phyloP scores from a whole-genome alignment of 2,329 filamentous ascomycete species.

The Arthrobotrys iridis region DNA sequence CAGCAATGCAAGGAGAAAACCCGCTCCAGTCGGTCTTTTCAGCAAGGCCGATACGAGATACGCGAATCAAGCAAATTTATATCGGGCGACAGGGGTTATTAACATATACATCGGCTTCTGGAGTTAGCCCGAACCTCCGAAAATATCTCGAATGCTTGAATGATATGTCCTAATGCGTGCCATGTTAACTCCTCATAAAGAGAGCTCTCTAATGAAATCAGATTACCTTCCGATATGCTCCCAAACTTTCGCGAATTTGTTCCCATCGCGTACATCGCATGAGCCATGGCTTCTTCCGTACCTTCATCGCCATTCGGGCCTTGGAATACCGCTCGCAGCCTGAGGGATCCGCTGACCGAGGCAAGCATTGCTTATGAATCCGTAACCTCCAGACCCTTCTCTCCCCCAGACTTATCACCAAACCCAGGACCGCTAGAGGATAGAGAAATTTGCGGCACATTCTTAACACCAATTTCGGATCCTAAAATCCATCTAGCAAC shows the following conservation, averaged over 20 bases:
- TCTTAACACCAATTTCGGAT: too few relatives aligned
- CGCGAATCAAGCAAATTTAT: conserved; percentile 26
- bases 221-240: too few relatives aligned
- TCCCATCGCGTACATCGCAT: background rate
- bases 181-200: background rate
- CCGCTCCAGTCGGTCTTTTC: conserved; percentile 25
- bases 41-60: conserved; percentile 31
- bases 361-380: background rate
- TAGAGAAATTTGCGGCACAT: too few relatives aligned
- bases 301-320: background rate
- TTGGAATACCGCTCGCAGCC: background rate
- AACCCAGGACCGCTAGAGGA: background rate
- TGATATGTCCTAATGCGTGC: background rate
- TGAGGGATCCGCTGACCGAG: too few relatives aligned
- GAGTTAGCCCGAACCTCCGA: conserved; percentile 15
- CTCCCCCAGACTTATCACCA: background rate
- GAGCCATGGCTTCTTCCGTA: background rate
- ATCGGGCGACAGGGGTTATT: background rate
- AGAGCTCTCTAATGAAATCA: too few relatives aligned
- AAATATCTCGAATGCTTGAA: background rate
- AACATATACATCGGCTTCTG: background rate
- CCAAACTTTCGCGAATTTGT: too few relatives aligned
- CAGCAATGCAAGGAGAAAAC: conserved; percentile 11
- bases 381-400: background rate
- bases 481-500: too few relatives aligned